Evolutionary conservation across 192 early-diverging fungal species (phyloP).

Genomic region (Backusella tuberculispora): DNA sequence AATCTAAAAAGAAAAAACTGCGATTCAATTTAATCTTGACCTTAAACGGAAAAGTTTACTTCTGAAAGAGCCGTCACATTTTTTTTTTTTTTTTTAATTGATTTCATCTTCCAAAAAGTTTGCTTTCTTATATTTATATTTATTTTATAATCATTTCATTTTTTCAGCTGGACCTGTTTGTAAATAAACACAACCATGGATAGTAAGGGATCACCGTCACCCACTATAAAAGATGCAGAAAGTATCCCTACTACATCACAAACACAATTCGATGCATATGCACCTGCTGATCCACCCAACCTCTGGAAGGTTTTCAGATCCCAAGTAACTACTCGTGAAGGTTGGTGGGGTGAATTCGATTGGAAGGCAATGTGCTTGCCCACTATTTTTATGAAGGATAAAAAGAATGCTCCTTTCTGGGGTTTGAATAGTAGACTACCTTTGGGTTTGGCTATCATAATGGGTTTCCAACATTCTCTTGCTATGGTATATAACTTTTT

Average conservation of each 20-base stretch:
- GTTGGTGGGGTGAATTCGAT: conserved; percentile 51
- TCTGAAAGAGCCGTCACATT: background rate
- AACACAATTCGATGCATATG: conserved; percentile 29
- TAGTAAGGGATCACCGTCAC: conserved; percentile 10
- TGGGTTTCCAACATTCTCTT: conserved; percentile 43
- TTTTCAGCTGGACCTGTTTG: background rate
- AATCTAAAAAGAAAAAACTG: background rate
- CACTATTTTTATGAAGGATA: conserved; percentile 41
- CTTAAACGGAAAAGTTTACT: background rate
- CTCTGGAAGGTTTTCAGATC: conserved; percentile 19
- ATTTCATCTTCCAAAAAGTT: background rate
- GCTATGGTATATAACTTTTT: background rate
- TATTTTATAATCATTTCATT: background rate
- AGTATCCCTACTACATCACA: background rate
- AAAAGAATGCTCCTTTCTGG: conserved; percentile 49
- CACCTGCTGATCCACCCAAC: conserved; percentile 8
- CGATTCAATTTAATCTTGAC: background rate
- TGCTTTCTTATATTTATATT: background rate
- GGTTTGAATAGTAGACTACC: conserved; percentile 52
- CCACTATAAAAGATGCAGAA: background rate
- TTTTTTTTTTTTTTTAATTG: background rate
- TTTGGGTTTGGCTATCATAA: conserved; percentile 45
- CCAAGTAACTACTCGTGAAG: conserved; percentile 43
- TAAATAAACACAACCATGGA: background rate
- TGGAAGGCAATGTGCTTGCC: conserved; percentile 49